Conservation (phyloP, 345 rosid genomes). For the Dipteronia dyeriana region DNA sequence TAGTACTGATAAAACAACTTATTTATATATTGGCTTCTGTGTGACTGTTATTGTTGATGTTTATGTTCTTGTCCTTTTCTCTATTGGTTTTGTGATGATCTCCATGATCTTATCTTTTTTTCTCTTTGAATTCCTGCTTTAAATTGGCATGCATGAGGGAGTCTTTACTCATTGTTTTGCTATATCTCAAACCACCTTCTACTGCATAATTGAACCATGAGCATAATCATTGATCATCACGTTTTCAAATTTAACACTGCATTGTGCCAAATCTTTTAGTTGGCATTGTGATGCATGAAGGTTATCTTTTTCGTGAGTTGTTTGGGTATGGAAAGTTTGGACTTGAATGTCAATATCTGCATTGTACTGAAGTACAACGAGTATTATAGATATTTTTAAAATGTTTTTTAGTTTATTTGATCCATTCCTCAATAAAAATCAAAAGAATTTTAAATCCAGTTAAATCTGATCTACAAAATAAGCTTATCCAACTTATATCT, state of each 20-base stretch:
- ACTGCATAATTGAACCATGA: not conserved
- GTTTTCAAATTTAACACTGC: not conserved
- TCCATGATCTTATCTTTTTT: not conserved
- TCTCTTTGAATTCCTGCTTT: not conserved
- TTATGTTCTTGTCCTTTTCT: not conserved
- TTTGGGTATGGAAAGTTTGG: not conserved
- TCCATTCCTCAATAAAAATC: not conserved
- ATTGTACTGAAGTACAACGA: too few relatives aligned
- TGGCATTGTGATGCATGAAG: not conserved
- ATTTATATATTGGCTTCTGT: not conserved
- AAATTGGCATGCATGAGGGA: not conserved
- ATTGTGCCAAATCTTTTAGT: not conserved
- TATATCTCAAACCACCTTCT: not conserved
- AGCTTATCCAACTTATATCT: not conserved
- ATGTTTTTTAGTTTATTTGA: too few relatives aligned
- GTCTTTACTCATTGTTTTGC: not conserved
- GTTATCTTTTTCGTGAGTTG: not conserved
- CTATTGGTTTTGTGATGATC: not conserved
- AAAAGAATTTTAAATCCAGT: not conserved
- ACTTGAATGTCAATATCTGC: too few relatives aligned
- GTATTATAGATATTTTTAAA: too few relatives aligned
- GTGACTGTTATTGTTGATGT: conserved; percentile 7
- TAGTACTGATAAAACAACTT: not conserved
- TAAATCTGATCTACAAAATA: not conserved
- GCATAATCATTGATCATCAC: not conserved